Conservation (phyloP, 2,329 filamentous ascomycete genomes). For the Phyllosticta capitalensis region DNA sequence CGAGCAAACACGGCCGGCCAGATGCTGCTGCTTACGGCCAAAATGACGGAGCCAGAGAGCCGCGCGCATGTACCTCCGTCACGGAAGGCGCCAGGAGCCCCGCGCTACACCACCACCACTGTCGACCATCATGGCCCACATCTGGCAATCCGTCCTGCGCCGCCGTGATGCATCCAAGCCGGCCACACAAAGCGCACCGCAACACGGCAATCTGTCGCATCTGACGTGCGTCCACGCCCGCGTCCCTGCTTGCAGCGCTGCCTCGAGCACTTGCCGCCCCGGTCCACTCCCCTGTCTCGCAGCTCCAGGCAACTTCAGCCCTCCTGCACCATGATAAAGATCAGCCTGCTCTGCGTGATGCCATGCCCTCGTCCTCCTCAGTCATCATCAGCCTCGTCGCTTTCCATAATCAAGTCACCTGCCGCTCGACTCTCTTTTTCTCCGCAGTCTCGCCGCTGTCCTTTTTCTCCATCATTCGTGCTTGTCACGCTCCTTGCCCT, state of each 20-base stretch:
- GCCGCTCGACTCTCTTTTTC: not conserved
- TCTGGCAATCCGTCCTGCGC: too few species aligned
- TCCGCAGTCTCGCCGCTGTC: not conserved
- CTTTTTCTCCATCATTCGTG: not conserved
- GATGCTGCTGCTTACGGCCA: not conserved
- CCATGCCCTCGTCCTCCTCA: not conserved
- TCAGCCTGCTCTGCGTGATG: not conserved
- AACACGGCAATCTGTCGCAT: not conserved
- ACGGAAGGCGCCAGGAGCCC: too few species aligned
- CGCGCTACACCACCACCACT: too few species aligned
- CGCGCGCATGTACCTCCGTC: not conserved
- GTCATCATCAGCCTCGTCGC: not conserved
- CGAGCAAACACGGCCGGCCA: not conserved
- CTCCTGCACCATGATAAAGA: not conserved
- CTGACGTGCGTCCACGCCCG: not conserved
- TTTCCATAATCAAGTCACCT: slow-evolving; percentile 1
- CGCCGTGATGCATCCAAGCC: not conserved
- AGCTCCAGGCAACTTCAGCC: not conserved
- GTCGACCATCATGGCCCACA: too few species aligned
- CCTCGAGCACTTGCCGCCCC: not conserved
- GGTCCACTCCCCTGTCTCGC: not conserved
- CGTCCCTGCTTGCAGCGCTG: too few species aligned
- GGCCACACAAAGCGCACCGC: not conserved
- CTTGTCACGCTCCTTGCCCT: slow-evolving; percentile 7
- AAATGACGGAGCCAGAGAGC: not conserved